Evolutionary conservation across 495 filamentous ascomycete species (phyloP), one percentile per base, ranked within the genome.

Genomic region (Penicillium dipodomyicola): DNA sequence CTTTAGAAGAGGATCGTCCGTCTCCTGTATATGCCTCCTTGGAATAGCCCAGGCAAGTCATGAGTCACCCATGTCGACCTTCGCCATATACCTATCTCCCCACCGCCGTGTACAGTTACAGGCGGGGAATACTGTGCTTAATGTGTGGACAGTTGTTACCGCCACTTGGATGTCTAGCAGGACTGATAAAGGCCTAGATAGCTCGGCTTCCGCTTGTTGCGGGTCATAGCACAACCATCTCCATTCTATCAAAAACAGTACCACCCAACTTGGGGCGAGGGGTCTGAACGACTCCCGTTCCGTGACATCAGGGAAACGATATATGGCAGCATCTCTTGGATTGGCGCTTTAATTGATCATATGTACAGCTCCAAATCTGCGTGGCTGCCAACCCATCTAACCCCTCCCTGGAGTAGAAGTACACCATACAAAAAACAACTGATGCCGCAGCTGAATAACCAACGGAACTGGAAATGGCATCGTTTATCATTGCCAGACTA

Each of bases 401-500:
- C 61, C 60, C 57, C 64, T 61, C 64, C 64, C 55, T 60, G 59
- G 59, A 68, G 63, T 74, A 75, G 68, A 74, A 75, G 65, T 75
- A 75, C 74, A 77, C 66, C 68, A 68, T 59, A 54, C 49, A 59
- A 58, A 56, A 60, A 53, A 60, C 63, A 53, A 49, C 45, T 41
- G 46, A 52, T 46, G 57, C 39, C 57, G 32, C 53, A 60, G 43
- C 41, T 52, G 40, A 56, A 47, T 20, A 35, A 49, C 27, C 53
- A 48, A 53, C 37, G 43, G 32, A 52, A 53, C 43, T 55, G 27
- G 46, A 19, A 51, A 29, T 67, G 45, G 49, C 52, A 29, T 49
- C 48, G 53, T 76, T 72, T 84, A 90, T 56, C 80, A 75, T 87
- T 84, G 67, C 81, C 78, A 70, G 88, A 92, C 84, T 84, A 92